These are phyloP conservation scores for Umbelopsis sp. DNA, from an alignment of 192 early-diverging fungal genomes.

Conservation along the genomic window DNA sequence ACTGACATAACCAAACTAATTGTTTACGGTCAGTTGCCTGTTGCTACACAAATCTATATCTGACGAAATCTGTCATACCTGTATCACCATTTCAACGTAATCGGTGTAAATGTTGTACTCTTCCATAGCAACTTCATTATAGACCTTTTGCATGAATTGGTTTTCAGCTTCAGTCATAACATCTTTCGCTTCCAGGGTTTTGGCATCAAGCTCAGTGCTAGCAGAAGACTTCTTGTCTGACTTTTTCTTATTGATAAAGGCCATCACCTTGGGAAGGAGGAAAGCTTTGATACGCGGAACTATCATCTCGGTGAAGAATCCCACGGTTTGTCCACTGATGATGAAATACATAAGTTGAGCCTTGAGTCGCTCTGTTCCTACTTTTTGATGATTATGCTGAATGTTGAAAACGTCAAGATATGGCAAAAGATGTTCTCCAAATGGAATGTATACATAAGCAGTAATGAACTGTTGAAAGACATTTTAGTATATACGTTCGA, in stretches of 20 bases:
- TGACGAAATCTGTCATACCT: slow-evolving; percentile 49
- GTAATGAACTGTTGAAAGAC: slow-evolving; percentile 59
- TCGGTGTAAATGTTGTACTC: slow-evolving; percentile 86
- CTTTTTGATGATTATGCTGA: slow-evolving; percentile 39
- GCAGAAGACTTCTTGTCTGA: slow-evolving; percentile 12
- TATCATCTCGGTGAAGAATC: slow-evolving; percentile 71
- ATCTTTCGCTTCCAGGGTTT: background rate
- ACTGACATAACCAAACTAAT: slow-evolving; percentile 82
- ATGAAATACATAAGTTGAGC: slow-evolving; percentile 76
- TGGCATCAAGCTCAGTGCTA: background rate
- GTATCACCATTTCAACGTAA: slow-evolving; percentile 91
- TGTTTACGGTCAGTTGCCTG: background rate
- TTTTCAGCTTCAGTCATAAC: slow-evolving; percentile 37
- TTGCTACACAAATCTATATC: background rate
- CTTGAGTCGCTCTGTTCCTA: slow-evolving; percentile 60
- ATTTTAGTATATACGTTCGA: background rate
- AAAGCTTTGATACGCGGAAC: slow-evolving; percentile 69
- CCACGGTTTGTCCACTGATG: slow-evolving; percentile 82
- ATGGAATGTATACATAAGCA: slow-evolving; percentile 89
- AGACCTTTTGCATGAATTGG: slow-evolving; percentile 55
- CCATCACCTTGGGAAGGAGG: slow-evolving; percentile 32
- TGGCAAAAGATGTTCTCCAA: slow-evolving; percentile 66
- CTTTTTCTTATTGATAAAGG: background rate
- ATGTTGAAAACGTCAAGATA: slow-evolving; percentile 47
- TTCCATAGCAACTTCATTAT: slow-evolving; percentile 64